Percentiles rank a stretch among this genome's conserved stretches.
Evolutionary conservation across 129 eudicot genomes (phyloP).

Genomic region (Saussurea involucrata): DNA sequence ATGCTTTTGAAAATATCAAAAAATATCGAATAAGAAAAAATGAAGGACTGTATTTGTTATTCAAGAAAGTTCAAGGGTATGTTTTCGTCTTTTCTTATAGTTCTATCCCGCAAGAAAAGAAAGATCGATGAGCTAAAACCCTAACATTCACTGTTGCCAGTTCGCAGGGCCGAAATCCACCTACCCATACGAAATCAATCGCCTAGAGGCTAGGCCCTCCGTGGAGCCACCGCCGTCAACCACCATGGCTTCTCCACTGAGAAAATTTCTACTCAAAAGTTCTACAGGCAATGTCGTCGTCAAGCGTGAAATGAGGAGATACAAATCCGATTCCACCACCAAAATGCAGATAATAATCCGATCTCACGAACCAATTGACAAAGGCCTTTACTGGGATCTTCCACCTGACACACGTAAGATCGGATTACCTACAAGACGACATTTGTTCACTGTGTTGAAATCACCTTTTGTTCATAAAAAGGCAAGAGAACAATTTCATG

Average conservation of each 20-base stretch:
- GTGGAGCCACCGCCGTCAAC: conserved; percentile 13
- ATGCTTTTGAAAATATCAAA: not conserved
- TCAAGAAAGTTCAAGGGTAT: not conserved
- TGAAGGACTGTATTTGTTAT: not conserved
- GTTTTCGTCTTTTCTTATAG: not conserved
- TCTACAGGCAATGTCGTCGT: not conserved
- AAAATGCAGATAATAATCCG: conserved; percentile 34
- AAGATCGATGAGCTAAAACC: not conserved
- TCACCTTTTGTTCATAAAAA: conserved; percentile 43
- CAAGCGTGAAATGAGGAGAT: conserved; percentile 20
- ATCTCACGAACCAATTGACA: conserved; percentile 30
- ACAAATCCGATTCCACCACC: conserved; percentile 25
- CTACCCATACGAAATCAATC: not conserved
- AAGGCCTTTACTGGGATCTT: conserved; percentile 37
- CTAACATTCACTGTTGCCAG: not conserved
- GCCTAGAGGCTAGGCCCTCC: not conserved
- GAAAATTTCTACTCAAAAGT: conserved; percentile 11
- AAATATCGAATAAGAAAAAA: not conserved
- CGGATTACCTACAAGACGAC: conserved; percentile 23
- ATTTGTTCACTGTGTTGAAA: conserved; percentile 27
- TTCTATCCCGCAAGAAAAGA: not conserved
- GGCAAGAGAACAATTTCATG: conserved; percentile 35
- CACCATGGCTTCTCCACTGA: conserved; percentile 30
- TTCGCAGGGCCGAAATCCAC: not conserved
- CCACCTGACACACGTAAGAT: conserved; percentile 27